Conservation (phyloP, 2,329 filamentous ascomycete species). For the Metarhizium sp. region DNA sequence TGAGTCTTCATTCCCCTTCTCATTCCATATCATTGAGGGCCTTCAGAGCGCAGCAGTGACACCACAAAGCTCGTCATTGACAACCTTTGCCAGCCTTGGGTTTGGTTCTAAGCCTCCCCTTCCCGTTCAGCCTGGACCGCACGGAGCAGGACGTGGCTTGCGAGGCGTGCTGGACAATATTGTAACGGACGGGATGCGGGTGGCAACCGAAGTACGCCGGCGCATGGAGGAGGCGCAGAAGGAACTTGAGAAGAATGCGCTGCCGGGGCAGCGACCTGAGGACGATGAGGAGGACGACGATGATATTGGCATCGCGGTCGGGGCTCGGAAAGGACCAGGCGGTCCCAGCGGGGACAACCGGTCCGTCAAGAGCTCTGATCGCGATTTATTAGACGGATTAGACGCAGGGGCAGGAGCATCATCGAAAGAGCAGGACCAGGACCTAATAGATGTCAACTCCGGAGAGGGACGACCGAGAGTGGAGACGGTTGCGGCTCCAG, state of each 20-base stretch:
- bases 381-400: constrained; percentile 63
- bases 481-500: constrained; percentile 18
- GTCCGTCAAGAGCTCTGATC: constrained; percentile 56
- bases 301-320: constrained; percentile 34
- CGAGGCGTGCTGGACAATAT: constrained; percentile 94
- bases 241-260: constrained; percentile 76
- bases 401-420: constrained; percentile 57
- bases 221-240: constrained; percentile 93
- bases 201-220: constrained; percentile 82
- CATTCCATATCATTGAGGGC: constrained; percentile 76
- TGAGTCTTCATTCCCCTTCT: constrained; percentile 87
- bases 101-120: constrained; percentile 33
- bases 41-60: constrained; percentile 24
- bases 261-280: constrained; percentile 54
- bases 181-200: constrained; percentile 92
- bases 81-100: constrained; percentile 71
- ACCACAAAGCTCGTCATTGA: constrained; percentile 53
- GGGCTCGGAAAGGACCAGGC: constrained; percentile 25
- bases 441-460: constrained; percentile 24
- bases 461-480: constrained; percentile 16
- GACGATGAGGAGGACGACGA: constrained; percentile 64
- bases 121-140: constrained; percentile 30
- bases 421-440: constrained; percentile 21
- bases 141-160: constrained; percentile 59
- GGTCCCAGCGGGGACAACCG: constrained; percentile 43